phyloP scores from a whole-genome alignment of 345 rosid genomes.

The Durio zibethinus region DNA sequence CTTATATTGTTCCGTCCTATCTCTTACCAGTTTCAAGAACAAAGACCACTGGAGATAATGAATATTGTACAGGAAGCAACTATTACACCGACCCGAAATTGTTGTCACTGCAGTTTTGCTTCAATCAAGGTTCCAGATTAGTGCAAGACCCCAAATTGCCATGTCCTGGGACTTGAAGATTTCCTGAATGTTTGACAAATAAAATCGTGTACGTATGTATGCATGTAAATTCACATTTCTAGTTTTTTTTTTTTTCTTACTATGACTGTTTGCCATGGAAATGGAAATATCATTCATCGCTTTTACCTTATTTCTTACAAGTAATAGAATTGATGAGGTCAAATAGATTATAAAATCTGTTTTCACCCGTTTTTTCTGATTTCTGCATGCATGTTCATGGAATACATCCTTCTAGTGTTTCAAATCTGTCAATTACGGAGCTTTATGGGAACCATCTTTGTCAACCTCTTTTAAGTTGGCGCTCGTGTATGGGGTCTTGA shows the following conservation, averaged over 20 bases:
- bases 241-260: not conserved
- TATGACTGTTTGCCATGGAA: conserved; percentile 16
- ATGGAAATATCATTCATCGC: not conserved
- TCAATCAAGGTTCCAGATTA: conserved; percentile 12
- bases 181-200: conserved; percentile 7
- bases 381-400: not conserved
- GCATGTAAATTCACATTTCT: conserved; percentile 23
- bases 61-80: conserved; percentile 11
- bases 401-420: not conserved
- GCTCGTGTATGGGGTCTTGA: not conserved
- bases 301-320: not conserved
- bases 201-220: conserved; percentile 15
- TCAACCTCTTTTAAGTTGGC: not conserved
- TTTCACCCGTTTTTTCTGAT: not conserved
- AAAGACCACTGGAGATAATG: conserved; percentile 14
- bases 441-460: not conserved
- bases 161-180: not conserved
- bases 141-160: conserved; percentile 20
- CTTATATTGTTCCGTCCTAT: not conserved
- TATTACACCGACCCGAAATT: conserved; percentile 7
- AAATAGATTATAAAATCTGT: not conserved
- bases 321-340: not conserved
- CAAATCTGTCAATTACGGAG: not conserved
- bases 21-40: conserved; percentile 19
- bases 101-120: conserved; percentile 18